Evolutionary conservation across 2,329 filamentous ascomycete genomes (phyloP), one percentile per base, ranked within the genome.

Genomic region (Trichophyton schoenleinii): DNA sequence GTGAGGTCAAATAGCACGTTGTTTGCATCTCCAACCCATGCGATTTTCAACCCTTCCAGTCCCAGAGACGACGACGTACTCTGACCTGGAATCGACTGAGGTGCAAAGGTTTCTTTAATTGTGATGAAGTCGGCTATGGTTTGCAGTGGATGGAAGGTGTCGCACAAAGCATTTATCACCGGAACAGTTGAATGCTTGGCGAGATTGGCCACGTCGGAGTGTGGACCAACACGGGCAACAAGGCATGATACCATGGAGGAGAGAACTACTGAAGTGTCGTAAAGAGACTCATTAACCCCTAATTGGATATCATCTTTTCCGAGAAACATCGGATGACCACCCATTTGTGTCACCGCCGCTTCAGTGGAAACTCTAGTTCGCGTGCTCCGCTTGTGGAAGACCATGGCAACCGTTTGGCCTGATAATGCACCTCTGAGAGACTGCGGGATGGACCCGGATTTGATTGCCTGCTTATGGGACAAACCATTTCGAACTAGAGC

Each of bases 21-120:
- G 78, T 97, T 99, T 9, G 91, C 90, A 72, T 99, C 92, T 60
- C 92, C 92, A 53, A 99, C 81, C 94, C 94, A 99, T 15, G 94
- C 92, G 64, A 97, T 83, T 77, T 96, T 97, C 69, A 96, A 75
- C 0, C 90, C 89, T 67, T 89, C 83, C 3, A 95, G 79, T 1
- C 89, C 88, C 6, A 95, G 79, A 59, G 78, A 78, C 13, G 72
- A 70, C 13, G 71, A 61, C 8, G 68, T 64, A n/a, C 63, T 60
- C 60, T 70, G 70, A 7, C 71, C 60, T 42, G 57, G 22, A 9
- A 6, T 58, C 11, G 48, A 53, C 58, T 73, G 74, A 28, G 80
- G 77, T 0, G 82, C 80, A 73, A 91, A 90, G 1, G 81, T 79
- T 77, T 97, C 92, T 71, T 88, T 81, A 59, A 99, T 86, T 31